Evolutionary conservation across 2,329 filamentous ascomycete genomes (phyloP).

Genomic region (Colletotrichum costaricense): DNA sequence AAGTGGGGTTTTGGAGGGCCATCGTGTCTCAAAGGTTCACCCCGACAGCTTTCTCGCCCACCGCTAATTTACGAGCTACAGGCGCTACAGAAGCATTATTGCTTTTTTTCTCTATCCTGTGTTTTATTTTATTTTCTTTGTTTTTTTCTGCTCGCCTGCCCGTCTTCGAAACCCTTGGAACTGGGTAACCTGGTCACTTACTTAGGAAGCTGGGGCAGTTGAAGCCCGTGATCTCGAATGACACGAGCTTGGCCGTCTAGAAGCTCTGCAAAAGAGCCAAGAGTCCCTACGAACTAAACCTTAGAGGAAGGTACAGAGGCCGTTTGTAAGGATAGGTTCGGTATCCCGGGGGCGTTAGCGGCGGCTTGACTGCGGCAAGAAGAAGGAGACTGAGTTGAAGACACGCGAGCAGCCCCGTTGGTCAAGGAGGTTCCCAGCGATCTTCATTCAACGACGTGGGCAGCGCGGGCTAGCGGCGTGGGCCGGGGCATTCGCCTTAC

Average conservation of each 20-base stretch:
- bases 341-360: constrained; percentile 10
- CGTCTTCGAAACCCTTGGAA: not conserved
- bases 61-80: constrained; percentile 26
- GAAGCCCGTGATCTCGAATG: not conserved
- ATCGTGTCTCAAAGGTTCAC: constrained; percentile 17
- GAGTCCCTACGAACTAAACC: not conserved
- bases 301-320: constrained; percentile 18
- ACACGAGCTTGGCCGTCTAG: not conserved
- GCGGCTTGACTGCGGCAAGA: constrained; percentile 21
- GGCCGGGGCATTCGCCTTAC: constrained; percentile 12
- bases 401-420: constrained; percentile 27
- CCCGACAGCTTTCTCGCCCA: constrained; percentile 18
- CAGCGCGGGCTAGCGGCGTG: constrained; percentile 7
- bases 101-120: constrained; percentile 1
- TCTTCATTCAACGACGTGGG: constrained; percentile 17
- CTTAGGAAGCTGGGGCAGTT: not conserved
- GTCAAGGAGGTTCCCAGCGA: constrained; percentile 26
- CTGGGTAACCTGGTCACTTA: not conserved
- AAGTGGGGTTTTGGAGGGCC: constrained; percentile 24
- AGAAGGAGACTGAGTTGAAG: not conserved
- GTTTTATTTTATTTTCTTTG: not conserved
- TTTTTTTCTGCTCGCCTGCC: not conserved
- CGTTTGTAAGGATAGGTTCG: not conserved
- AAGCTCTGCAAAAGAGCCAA: not conserved
- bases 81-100: constrained; percentile 15